Evolutionary conservation across 2,329 filamentous ascomycete genomes (phyloP).

Genomic region (Stemphylium beticola): DNA sequence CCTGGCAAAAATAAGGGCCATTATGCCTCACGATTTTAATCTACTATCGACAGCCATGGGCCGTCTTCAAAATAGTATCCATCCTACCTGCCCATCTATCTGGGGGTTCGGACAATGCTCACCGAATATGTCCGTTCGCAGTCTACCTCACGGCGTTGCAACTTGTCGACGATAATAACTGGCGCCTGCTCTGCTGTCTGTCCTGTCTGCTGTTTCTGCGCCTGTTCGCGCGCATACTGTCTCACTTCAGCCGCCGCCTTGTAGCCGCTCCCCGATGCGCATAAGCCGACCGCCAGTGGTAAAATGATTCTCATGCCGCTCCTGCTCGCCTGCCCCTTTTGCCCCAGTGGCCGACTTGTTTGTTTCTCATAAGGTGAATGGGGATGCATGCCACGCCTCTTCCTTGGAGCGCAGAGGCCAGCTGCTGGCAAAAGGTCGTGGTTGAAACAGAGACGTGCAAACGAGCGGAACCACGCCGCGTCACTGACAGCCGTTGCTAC

Average conservation of each 20-base stretch:
- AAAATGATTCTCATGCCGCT: constrained; percentile 2
- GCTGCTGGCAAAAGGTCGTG: constrained; percentile 3
- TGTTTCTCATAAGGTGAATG: constrained; percentile 13
- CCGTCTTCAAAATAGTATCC: neutral
- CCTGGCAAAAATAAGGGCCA: neutral
- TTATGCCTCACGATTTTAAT: neutral
- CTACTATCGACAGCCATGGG: neutral
- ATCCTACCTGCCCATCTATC: neutral
- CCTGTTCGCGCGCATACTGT: constrained; percentile 17
- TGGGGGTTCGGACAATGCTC: neutral
- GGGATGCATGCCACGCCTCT: constrained; percentile 10
- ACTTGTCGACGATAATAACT: neutral
- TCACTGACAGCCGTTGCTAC: constrained; percentile 12
- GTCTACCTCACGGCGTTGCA: constrained; percentile 13
- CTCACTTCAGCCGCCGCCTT: constrained; percentile 13
- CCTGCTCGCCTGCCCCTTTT: constrained; percentile 3
- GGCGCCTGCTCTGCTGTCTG: constrained; percentile 9
- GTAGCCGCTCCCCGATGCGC: constrained; percentile 15
- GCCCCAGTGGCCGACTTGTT: constrained; percentile 11
- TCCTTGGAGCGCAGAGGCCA: constrained; percentile 12
- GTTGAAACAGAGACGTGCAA: constrained; percentile 27
- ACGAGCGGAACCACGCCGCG: constrained; percentile 15
- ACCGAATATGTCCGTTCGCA: no score
- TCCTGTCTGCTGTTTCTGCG: neutral
- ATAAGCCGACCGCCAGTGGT: constrained; percentile 4